phyloP scores from a whole-genome alignment of 495 filamentous ascomycete genomes.

The Podospora bellae-mahoneyi region DNA sequence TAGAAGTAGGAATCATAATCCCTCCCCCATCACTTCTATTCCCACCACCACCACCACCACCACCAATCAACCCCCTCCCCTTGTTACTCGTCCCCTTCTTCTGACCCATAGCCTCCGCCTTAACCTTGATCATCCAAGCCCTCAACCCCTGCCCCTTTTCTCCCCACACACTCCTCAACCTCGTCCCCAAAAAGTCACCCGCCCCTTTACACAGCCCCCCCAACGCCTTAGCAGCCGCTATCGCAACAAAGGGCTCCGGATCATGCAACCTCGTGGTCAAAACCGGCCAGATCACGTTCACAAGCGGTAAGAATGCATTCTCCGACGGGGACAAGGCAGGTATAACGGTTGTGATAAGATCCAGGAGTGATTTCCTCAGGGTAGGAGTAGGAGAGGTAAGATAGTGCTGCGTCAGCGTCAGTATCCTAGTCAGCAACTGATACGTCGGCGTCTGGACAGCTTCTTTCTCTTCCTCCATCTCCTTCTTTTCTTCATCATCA shows the following conservation, averaged over 20 bases:
- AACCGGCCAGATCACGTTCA: conserved; percentile 86
- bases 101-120: conserved; percentile 29
- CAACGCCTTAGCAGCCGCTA: conserved; percentile 64
- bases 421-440: conserved; percentile 63
- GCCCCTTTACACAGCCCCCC: conserved; percentile 59
- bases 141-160: conserved; percentile 38
- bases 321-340: conserved; percentile 69
- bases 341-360: conserved; percentile 65
- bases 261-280: conserved; percentile 69
- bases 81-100: conserved; percentile 28
- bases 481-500: conserved; percentile 41
- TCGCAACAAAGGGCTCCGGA: conserved; percentile 68
- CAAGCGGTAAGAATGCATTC: conserved; percentile 77
- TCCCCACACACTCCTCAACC: conserved; percentile 69
- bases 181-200: conserved; percentile 73
- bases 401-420: conserved; percentile 73
- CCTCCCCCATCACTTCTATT: conserved; percentile 5
- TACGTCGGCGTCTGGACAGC: conserved; percentile 45
- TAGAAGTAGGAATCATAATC: conserved; percentile 25
- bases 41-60: neutral
- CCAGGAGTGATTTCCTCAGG: conserved; percentile 72
- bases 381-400: conserved; percentile 77
- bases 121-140: conserved; percentile 37
- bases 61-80: conserved; percentile 18
- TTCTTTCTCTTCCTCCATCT: conserved; percentile 14